Evolutionary conservation across 108 stramenopile species (phyloP).

Genomic region (Skeletonema marinoi): DNA sequence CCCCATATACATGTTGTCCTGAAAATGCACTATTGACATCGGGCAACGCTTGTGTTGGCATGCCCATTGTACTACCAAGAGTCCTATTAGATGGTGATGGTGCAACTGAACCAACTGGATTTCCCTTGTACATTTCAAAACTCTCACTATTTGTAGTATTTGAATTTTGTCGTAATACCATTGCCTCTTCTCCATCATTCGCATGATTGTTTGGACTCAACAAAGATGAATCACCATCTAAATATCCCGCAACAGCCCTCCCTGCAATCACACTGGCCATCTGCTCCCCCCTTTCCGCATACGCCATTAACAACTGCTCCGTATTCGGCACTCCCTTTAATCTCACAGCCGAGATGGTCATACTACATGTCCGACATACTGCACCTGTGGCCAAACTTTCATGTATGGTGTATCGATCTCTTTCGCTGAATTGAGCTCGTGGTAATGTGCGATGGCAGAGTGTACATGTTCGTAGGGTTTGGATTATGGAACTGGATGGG

Average conservation of each 20-base stretch:
- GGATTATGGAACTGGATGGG: slow-evolving; percentile 32
- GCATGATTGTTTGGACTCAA: not conserved
- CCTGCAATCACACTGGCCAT: not conserved
- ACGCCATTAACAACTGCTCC: slow-evolving; percentile 14
- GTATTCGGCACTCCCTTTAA: slow-evolving; percentile 5
- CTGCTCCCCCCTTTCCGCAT: not conserved
- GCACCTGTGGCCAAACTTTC: slow-evolving; percentile 21
- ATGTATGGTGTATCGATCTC: slow-evolving; percentile 27
- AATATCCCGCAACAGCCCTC: not conserved
- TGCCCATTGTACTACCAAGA: not conserved
- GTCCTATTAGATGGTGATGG: not conserved
- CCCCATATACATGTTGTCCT: not conserved
- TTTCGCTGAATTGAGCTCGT: slow-evolving; percentile 32
- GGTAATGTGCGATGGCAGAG: slow-evolving; percentile 41
- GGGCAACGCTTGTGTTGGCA: not conserved
- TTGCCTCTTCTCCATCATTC: not conserved
- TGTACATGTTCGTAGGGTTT: slow-evolving; percentile 31
- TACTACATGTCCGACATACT: slow-evolving; percentile 45
- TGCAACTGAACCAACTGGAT: not conserved
- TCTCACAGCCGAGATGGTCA: slow-evolving; percentile 37
- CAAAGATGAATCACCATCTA: not conserved
- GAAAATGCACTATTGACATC: not conserved
- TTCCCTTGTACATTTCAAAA: not conserved
- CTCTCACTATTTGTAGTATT: not conserved
- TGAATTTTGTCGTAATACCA: slow-evolving; percentile 1